Base-by-base conservation (phyloP, 352 stramenopile genomes). In the Hyaloperonospora brassicae region DNA sequence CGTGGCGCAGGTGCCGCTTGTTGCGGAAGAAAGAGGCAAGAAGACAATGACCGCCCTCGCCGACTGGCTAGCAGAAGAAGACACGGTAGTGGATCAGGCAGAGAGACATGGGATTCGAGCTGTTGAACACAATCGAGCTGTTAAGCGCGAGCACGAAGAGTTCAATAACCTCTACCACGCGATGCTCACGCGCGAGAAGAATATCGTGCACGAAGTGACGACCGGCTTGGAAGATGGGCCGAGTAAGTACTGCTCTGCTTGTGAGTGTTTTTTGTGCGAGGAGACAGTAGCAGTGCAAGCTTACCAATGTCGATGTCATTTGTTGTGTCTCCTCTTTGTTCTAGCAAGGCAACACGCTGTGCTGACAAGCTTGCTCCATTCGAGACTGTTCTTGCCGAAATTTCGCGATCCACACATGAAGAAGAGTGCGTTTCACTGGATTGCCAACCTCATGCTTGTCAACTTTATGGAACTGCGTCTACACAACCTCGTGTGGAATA, bases 381-480 rank as follows among this genome's bases (percentile, higher is more conserved):
- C 82, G 61, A 74, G 79, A 38, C 64, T 89, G 34, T 72, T 84
- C 6, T 55, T 89, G 30, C 76, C 79, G 9, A 81, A 79, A 47
- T 79, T 89, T 47, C 34, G 57, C 2, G 75, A 79, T 23, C 38
- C 52, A 0, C 64, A 85, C 25, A 70, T 83, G 59, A 81, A 74
- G 38, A 69, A 69, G 31, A 70, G 64, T 42, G 78, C 78, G 31
- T 93, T 87, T 52, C 72, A 78, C 48, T 90, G 83, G 79, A 71
- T 93, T 38, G 83, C 78, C 14, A 87, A 87, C 52, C 59, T 85
- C 4, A 54, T 93, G n/a, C 69, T 93, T 2, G 61, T 83, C 41
- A 79, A 93, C 57, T 93, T 93, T 58, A 87, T 87, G 76, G 79
- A 90, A 43, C 56, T 93, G 39, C 71, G 77, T 43, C 61, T 93